Evolutionary conservation across 2,329 filamentous ascomycete genomes (phyloP), one percentile per base, ranked within the genome.

Genomic region (Ophiocordyceps robertsii): DNA sequence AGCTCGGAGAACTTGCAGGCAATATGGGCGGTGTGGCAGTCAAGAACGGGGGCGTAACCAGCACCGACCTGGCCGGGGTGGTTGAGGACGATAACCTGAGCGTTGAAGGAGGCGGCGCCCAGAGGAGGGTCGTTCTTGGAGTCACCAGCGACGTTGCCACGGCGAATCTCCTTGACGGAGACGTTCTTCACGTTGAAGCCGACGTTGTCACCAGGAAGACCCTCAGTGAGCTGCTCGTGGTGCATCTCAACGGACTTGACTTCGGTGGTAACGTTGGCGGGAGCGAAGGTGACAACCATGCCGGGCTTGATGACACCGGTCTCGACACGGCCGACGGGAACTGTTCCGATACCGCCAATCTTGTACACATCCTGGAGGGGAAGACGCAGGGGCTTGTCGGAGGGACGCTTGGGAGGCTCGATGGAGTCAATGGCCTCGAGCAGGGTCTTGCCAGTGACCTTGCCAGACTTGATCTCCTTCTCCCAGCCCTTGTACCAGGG

Each of bases 121-220:
- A 73, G 67, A 55, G 92, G 87, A 61, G 92, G 92, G 77, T 98
- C 92, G 79, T 94, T 93, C 89, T 98, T 98, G 81, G 86, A 90
- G 87, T 98, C 92, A 87, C 88, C 87, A 63, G 85, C 85, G 61
- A 98, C 92, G 83, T 98, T 96, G 67, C 92, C 92, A 94, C 92
- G 92, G 74, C 92, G 92, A 67, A 98, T 95, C 71, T 98, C 92
- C 89, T 98, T 98, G 76, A 98, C 92, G 72, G 92, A 96, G 64
- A 98, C 92, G 92, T 98, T 98, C 89, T 98, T 98, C 76, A 98
- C 90, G 86, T 98, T 98, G 89, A 98, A 98, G 63, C 92, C 92
- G 70, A 98, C 92, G 80, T 98, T 98, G 86, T 98, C 92, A 82
- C 92, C 92, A 65, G 92, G 92, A 56, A 85, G 65, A 85, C 92